Percentiles rank a stretch among this genome's conserved stretches.
Conservation (phyloP, 1,284 basidiomycete species). For the Ustilago bromivora region DNA sequence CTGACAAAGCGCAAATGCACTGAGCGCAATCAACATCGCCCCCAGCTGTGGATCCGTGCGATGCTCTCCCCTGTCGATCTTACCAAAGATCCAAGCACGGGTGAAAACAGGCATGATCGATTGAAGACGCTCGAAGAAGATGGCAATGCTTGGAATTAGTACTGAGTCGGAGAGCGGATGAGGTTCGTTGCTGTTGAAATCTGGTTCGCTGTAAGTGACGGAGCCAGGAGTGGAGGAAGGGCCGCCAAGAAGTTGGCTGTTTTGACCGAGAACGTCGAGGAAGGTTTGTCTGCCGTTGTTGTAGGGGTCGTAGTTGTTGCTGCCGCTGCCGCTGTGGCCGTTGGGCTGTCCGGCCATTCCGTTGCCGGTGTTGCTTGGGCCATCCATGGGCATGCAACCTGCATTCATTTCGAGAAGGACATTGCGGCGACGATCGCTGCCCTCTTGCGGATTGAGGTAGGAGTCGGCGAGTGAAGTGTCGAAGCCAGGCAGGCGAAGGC, state of each 20-base stretch:
- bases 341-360: conserved; percentile 12
- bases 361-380: conserved; percentile 8
- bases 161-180: conserved; percentile 58
- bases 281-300: conserved; percentile 40
- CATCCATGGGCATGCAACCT: conserved; percentile 10
- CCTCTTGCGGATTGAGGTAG: conserved; percentile 53
- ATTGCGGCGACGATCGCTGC: conserved; percentile 43
- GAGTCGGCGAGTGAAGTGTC: conserved; percentile 58
- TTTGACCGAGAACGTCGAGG: conserved; percentile 49
- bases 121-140: conserved; percentile 66
- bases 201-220: conserved; percentile 25
- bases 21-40: conserved; percentile 65
- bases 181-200: conserved; percentile 36
- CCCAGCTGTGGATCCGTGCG: conserved; percentile 60
- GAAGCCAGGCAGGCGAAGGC: conserved; percentile 54
- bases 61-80: conserved; percentile 61
- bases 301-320: conserved; percentile 13
- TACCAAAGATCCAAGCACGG: conserved; percentile 57
- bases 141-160: conserved; percentile 61
- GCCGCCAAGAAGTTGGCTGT: conserved; percentile 29
- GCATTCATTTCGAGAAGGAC: conserved; percentile 44
- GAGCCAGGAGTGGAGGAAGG: conserved; percentile 41
- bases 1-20: conserved; percentile 59
- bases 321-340: conserved; percentile 11
- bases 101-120: conserved; percentile 68